phyloP scores from a whole-genome alignment of 108 stramenopile genomes.

The Skeletonema grethae region DNA sequence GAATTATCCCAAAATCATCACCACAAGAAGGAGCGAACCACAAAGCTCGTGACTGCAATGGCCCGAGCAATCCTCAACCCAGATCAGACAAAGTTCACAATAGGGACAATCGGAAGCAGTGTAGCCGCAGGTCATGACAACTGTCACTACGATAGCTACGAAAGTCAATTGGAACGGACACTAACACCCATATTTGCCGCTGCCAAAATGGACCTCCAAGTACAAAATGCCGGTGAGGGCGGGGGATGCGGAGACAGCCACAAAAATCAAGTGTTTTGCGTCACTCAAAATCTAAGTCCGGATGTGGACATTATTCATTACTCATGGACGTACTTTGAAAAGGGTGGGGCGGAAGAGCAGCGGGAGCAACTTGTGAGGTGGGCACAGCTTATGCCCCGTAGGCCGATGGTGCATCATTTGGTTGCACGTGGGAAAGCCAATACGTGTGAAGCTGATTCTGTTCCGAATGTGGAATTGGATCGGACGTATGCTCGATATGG shows the following conservation, averaged over 20 bases:
- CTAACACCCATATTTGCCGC: conserved; percentile 36
- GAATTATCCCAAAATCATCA: conserved; percentile 15
- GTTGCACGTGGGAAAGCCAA: conserved; percentile 41
- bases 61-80: conserved; percentile 55
- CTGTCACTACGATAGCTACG: conserved; percentile 55
- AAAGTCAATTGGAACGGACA: conserved; percentile 47
- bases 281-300: conserved; percentile 40
- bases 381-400: conserved; percentile 40
- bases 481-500: conserved; percentile 46
- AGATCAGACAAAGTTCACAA: conserved; percentile 35
- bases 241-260: conserved; percentile 57
- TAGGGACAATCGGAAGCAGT: conserved; percentile 54
- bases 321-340: conserved; percentile 57
- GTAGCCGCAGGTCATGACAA: conserved; percentile 62
- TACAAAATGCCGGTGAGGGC: conserved; percentile 59
- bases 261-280: conserved; percentile 57
- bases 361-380: conserved; percentile 47
- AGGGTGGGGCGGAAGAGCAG: conserved; percentile 27
- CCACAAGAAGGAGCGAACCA: conserved; percentile 15
- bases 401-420: conserved; percentile 54
- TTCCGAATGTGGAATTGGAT: conserved; percentile 32
- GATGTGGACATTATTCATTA: conserved; percentile 1
- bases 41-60: conserved; percentile 48
- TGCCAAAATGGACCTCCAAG: conserved; percentile 40
- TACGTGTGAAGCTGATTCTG: conserved; percentile 37